Base-by-base conservation (phyloP, 164 flowering plant genomes). In the Vitis cinerea region DNA sequence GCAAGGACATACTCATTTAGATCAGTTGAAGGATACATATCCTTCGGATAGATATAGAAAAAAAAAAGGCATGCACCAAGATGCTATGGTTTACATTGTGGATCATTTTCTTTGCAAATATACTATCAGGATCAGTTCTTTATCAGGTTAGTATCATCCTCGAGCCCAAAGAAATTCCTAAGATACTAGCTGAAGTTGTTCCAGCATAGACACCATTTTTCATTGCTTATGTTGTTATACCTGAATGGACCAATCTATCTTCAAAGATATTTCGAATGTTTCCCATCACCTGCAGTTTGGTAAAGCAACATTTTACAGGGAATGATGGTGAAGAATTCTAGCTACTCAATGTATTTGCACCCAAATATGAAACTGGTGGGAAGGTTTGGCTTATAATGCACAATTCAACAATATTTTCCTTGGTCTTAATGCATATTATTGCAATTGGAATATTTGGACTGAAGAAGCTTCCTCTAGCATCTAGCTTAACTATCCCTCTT, bases 21-120 rank as follows among this genome's bases (percentile, higher is more conserved):
- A 85, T 29, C 88, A 88, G 78, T 67, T 94, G 79, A 95, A 83
- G 99, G 98, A 62, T 79, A 81, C 71, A 79, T 90, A 56, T 90
- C 99, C 4, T 63, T 72, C 67, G 90, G 96, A 73, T 79, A 77
- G 82, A 91, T 90, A 17, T 17, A 17, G 0, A 17, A 53, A 88
- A 88, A 72, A 91, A 75, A 72, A 90, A 97, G 85, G 92, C 99
- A 29, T 90, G 99, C 55, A 65, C 54, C 30, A 95, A 92, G 83
- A 74, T 92, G 16, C 73, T 91, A n/a, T 85, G 83, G 86, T 95
- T 95, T 72, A 88, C 94, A 27, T 68, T 95, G 66, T 95, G 98
- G 99, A 95, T 92, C 66, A 74, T 88, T 64, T 95, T 92, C 85
- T 95, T 95, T 75, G 98, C 93, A 65, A 90, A 83, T 80, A 91